Conservation (phyloP, 1,139 yeast species). For the Lodderomyces parapsilosis region DNA sequence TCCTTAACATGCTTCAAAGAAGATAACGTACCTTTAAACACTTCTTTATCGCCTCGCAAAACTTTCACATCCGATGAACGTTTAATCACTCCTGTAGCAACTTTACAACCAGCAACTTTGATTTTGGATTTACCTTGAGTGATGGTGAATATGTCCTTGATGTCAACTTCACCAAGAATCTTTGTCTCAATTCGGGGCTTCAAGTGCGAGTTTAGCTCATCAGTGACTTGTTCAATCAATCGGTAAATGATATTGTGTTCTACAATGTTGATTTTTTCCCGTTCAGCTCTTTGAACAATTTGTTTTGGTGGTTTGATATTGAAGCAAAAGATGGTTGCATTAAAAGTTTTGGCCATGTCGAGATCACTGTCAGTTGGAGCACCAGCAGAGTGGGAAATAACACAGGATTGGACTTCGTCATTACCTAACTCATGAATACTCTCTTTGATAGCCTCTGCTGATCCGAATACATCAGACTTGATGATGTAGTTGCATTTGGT, state of each 20-base stretch:
- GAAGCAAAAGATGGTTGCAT: conserved; percentile 75
- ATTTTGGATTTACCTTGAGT: conserved; percentile 50
- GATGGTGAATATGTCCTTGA: conserved; percentile 73
- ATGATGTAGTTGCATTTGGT: conserved; percentile 60
- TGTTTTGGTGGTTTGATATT: conserved; percentile 71
- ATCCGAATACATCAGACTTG: conserved; percentile 84
- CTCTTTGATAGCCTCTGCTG: conserved; percentile 65
- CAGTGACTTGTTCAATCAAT: conserved; percentile 80
- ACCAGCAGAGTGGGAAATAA: conserved; percentile 79
- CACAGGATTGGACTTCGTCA: conserved; percentile 70
- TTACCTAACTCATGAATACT: conserved; percentile 81
- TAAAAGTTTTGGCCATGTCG: conserved; percentile 74
- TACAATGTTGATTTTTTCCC: conserved; percentile 55
- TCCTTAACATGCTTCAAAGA: conserved; percentile 83
- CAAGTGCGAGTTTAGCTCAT: conserved; percentile 57
- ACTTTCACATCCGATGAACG: conserved; percentile 64
- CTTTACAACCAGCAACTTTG: conserved; percentile 86
- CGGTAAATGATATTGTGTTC: conserved; percentile 83
- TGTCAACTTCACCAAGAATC: conserved; percentile 64
- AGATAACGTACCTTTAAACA: conserved; percentile 68
- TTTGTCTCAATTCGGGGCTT: conserved; percentile 70
- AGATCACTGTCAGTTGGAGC: conserved; percentile 81
- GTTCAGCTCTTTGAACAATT: conserved; percentile 59
- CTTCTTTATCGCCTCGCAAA: conserved; percentile 49
- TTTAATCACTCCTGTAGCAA: conserved; percentile 65